Evolutionary conservation across 2,329 filamentous ascomycete genomes (phyloP), one percentile per base, ranked within the genome.

Genomic region (Boeremia lycopersici): DNA sequence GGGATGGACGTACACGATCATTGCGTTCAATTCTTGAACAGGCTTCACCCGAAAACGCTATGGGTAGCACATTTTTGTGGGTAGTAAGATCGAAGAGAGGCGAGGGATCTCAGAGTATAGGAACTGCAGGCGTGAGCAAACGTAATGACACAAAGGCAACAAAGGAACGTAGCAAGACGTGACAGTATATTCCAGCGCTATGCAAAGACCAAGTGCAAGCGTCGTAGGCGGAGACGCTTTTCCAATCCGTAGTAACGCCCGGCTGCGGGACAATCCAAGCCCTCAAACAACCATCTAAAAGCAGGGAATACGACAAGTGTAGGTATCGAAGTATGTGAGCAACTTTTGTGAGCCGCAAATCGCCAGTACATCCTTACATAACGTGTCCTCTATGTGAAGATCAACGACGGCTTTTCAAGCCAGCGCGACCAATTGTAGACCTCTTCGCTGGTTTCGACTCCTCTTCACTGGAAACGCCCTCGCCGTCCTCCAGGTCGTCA

Each of bases 391-490:
- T n/a, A 41, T 23, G 33, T 13, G 11, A 15, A 39, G 25, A 31
- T 65, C 52, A 72, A 48, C 63, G 64, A 40, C 71, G 69, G 49
- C 68, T 62, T 47, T 67, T 61, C 19, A 73, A 56, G 17, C 68
- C 70, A 23, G 70, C 63, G 33, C 70, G 69, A 31, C 65, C 67
- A 7, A 63, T 67, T 12, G 70, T 74, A n/a, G 72, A 74, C 29
- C 72, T 61, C 53, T 67, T 65, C 7, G 66, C 67, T 17, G 69
- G 70, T 56, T 67, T 72, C 28, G 67, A 53, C 40, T 74, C 72
- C 53, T 78, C 77, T 48, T 80, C 78, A 57, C 77, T 79, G 5
- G 77, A 79, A 2, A 71, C 69, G 15, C 76, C 77, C 40, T 74
- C 76, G 15, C 70, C 74, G 3, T 76, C 78, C 48, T 79, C 78